Percentiles rank a stretch among this genome's conserved stretches.
phyloP scores from a whole-genome alignment of 139 green algal species.

The Tetradesmus obliquus region DNA sequence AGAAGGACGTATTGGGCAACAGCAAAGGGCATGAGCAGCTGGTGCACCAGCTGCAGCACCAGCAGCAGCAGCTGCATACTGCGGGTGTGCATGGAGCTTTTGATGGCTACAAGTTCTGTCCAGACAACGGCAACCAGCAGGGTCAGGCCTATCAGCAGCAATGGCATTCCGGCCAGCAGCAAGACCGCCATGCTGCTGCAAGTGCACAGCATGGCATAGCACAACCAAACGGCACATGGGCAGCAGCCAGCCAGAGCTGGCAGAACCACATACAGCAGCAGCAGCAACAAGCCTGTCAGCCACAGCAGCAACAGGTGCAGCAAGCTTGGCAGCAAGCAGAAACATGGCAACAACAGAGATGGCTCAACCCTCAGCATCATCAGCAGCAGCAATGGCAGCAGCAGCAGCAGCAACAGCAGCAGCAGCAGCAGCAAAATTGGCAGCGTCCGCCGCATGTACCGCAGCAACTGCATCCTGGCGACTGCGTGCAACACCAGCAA shows the following conservation, averaged over 20 bases:
- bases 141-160: not conserved
- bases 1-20: not conserved
- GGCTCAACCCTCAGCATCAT: not conserved
- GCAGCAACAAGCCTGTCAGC: not conserved
- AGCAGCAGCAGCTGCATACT: not conserved
- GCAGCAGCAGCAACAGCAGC: not conserved
- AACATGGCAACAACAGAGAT: not conserved
- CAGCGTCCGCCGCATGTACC: not conserved
- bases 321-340: conserved; percentile 26
- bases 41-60: not conserved
- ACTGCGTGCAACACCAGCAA: not conserved
- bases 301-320: conserved; percentile 41
- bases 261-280: not conserved
- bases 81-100: not conserved
- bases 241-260: not conserved
- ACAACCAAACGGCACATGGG: not conserved
- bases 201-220: not conserved
- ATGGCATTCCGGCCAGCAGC: not conserved
- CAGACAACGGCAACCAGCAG: not conserved
- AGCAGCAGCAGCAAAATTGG: conserved; percentile 17
- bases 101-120: not conserved
- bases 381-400: conserved; percentile 30
- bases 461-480: not conserved
- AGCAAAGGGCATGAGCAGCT: not conserved
- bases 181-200: not conserved